Base-by-base conservation (phyloP, 805 yeast genomes). In the Scheffersomyces lignosus region DNA sequence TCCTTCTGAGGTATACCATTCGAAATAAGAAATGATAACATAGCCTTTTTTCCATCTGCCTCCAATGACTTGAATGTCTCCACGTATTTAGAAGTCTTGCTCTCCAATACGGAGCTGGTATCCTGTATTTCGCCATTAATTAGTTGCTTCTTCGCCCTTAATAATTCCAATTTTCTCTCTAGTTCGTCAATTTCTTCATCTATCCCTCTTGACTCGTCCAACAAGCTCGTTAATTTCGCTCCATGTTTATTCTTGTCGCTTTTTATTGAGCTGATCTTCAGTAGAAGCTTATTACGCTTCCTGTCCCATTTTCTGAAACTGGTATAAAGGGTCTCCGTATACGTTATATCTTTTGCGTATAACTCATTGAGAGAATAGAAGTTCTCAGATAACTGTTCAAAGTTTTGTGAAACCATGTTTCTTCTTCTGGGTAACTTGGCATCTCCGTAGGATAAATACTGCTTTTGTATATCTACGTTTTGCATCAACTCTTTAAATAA, bases 81-180 rank as follows among this genome's bases (percentile, higher is more conserved):
- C 12, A 67, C 67, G 40, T 69, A 73, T 28, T 64, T 64, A 9
- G 76, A 69, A 0, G 77, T 51, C 42, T 62, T 67, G 38, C 76
- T 71, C 37, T 77, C 81, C 17, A 77, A 44, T 3, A 77, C 64
- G 2, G 80, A 75, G 45, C 73, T 68, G 1, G 81, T 66, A 14
- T 65, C 66, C 17, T 61, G 56, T 18, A 76, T 54, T 46, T 76
- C 81, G 7, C 45, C 35, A 7, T 49, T 46, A 0, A 77, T 35
- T 3, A 64, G 40, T 8, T 38, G 44, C 34, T 66, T 66, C 48
- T 68, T 71, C 2, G 44, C 44, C 29, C 57, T 60, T n/a, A 75
- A 43, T 2, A 45, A 41, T 6, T 34, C 29, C 20, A 77, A 46
- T 25, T 60, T 58, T 6, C 39, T 28, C 38, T 76, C 77, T 28